phyloP scores from a whole-genome alignment of 768 basidiomycete genomes.

The Harrya chromipes region DNA sequence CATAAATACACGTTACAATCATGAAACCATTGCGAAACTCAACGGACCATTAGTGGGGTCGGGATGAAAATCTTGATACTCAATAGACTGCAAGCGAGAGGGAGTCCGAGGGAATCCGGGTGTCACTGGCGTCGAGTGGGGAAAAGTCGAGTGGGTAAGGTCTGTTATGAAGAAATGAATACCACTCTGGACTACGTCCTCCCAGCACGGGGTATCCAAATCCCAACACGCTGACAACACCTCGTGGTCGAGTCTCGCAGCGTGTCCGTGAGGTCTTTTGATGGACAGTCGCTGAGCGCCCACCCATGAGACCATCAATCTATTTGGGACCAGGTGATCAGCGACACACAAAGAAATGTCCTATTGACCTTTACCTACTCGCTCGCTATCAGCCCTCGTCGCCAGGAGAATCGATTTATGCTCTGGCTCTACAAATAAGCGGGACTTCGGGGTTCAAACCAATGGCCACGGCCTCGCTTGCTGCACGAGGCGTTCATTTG shows the following conservation, averaged over 20 bases:
- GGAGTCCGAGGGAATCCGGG: not conserved
- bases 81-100: not conserved
- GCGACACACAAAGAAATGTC: not conserved
- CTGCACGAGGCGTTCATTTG: constrained; percentile 18
- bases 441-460: not conserved
- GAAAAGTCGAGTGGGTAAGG: not conserved
- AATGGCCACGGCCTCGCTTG: constrained; percentile 9
- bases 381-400: not conserved
- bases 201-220: not conserved
- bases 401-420: not conserved
- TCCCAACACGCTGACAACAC: constrained; percentile 11
- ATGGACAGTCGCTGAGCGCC: not conserved
- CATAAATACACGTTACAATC: not conserved
- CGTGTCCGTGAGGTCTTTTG: not conserved
- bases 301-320: too few relatives aligned
- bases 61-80: not conserved
- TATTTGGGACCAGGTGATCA: not conserved
- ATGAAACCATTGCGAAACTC: not conserved
- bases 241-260: not conserved
- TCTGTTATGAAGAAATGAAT: too few relatives aligned
- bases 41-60: constrained; percentile 14
- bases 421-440: not conserved
- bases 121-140: not conserved
- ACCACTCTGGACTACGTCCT: not conserved
- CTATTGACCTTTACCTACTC: not conserved